phyloP scores from a whole-genome alignment of 2,329 filamentous ascomycete species.

The Trichoderma brevicompactum region DNA sequence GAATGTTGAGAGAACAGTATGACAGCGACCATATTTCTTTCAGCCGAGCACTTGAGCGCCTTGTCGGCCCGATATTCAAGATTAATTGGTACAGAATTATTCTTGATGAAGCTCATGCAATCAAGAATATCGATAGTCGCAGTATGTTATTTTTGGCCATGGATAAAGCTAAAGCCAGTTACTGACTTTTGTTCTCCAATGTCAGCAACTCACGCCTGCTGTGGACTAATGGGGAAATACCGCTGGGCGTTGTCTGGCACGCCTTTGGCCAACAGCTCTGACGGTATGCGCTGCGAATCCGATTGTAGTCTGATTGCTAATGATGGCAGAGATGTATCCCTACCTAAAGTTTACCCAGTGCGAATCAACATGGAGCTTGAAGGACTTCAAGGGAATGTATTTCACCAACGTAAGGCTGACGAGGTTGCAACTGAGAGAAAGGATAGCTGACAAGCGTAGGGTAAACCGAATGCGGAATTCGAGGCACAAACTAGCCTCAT shows the following conservation, averaged over 20 bases:
- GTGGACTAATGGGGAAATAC: constrained; percentile 37
- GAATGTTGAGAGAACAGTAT: neutral
- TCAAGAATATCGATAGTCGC: constrained; percentile 53
- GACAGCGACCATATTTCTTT: neutral
- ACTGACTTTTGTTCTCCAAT: neutral
- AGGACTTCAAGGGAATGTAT: constrained; percentile 32
- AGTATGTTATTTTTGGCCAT: constrained; percentile 35
- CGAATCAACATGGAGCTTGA: constrained; percentile 9
- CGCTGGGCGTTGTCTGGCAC: constrained; percentile 46
- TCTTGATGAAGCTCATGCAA: constrained; percentile 60
- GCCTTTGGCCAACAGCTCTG: constrained; percentile 40
- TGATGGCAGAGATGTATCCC: constrained; percentile 42
- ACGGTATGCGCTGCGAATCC: constrained; percentile 35
- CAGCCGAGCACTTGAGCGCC: constrained; percentile 46
- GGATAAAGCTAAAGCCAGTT: no score
- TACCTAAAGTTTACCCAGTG: constrained; percentile 43
- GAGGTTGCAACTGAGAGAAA: neutral
- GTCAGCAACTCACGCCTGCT: constrained; percentile 35
- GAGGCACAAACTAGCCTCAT: constrained; percentile 33
- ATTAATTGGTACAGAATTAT: constrained; percentile 56
- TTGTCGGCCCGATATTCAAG: constrained; percentile 32
- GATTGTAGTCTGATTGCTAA: neutral
- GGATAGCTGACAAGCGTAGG: constrained; percentile 21
- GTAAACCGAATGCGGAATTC: constrained; percentile 30
- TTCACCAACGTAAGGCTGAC: constrained; percentile 29